Base-by-base conservation (phyloP, 495 filamentous ascomycete species). In the Sordaria brevicollis region DNA sequence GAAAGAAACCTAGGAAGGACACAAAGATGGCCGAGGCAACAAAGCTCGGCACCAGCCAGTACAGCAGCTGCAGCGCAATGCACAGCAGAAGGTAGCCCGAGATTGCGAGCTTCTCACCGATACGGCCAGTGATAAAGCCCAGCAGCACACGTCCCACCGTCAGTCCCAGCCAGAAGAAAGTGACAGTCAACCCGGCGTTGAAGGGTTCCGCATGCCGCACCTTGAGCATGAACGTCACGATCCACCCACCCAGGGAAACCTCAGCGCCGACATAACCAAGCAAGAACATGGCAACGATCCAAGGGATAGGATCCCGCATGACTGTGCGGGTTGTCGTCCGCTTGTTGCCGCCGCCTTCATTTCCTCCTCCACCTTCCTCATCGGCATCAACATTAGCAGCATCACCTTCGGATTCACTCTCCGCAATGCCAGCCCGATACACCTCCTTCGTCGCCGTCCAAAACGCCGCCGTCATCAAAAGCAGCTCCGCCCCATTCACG, bases 131-230 rank as follows among this genome's bases (percentile, higher is more conserved):
- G 0, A 89, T 80, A 57, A 92, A 91, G 0, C 87, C 87, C 43
- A 96, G 82, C 10, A 89, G 69, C 70, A 96, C 88, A 3, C 93
- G 85, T 2, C 93, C 93, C 11, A 91, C 73, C 10, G 91, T 93
- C 43, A 96, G 85, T 36, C 92, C 92, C 2, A 87, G 88, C 93
- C 93, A 96, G 79, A 96, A 97, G 13, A 92, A 92, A 0, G 91
- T 88, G 13, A 89, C 92, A 17, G 92, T 90, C 74, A 94, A 90
- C 29, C 93, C 92, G 8, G 93, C 91, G 5, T 82, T 83, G 36
- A 88, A 88, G 3, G 89, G 88, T 43, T 89, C 84, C 5, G 91
- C 92, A 69, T 89, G 79, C 11, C 93, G 89, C 62, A 92, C 90
- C 33, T 81, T 85, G 71, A 95, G 89, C 79, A 96, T 87, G 80